Evolutionary conservation across 768 basidiomycete genomes (phyloP).

Genomic region (Russula sp.): DNA sequence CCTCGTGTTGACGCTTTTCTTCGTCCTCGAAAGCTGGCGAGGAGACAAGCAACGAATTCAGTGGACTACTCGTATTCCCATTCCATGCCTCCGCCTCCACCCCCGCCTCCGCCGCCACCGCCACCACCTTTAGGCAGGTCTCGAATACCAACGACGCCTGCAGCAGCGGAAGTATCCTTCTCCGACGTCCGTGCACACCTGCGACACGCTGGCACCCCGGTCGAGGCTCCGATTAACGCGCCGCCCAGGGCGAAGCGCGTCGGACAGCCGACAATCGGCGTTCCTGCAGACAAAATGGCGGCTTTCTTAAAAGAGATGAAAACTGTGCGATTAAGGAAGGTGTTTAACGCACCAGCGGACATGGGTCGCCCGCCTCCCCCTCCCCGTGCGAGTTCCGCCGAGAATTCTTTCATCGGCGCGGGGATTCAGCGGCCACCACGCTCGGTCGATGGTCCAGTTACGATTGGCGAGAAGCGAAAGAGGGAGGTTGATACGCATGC

Average conservation of each 20-base stretch:
- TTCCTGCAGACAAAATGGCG: slow-evolving; percentile 77
- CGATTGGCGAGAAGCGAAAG: slow-evolving; percentile 19
- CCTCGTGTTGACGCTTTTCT: not conserved
- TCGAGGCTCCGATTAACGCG: slow-evolving; percentile 62
- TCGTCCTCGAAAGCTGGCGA: slow-evolving; percentile 7
- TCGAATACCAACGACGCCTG: slow-evolving; percentile 25
- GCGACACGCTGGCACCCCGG: slow-evolving; percentile 48
- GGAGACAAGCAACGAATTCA: not conserved
- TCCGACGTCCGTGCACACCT: slow-evolving; percentile 59
- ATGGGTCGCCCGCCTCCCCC: slow-evolving; percentile 22
- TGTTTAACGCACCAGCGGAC: slow-evolving; percentile 33
- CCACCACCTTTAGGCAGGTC: not conserved
- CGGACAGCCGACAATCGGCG: slow-evolving; percentile 61
- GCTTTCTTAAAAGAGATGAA: slow-evolving; percentile 79
- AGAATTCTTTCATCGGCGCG: slow-evolving; percentile 4
- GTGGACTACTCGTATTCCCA: slow-evolving; percentile 6
- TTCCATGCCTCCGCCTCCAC: slow-evolving; percentile 21
- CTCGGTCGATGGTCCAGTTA: not conserved
- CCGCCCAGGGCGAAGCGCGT: slow-evolving; percentile 36
- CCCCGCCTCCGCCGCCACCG: slow-evolving; percentile 18
- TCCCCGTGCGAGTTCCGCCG: slow-evolving; percentile 7
- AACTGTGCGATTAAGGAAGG: slow-evolving; percentile 60
- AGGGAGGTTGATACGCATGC: slow-evolving; percentile 7
- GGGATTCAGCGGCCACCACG: slow-evolving; percentile 19
- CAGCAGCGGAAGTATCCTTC: slow-evolving; percentile 39